Percentiles rank a stretch among this genome's conserved stretches.
These are phyloP conservation scores for Lactarius hengduanensis DNA, from an alignment of 768 basidiomycete species.

Conservation along the genomic window DNA sequence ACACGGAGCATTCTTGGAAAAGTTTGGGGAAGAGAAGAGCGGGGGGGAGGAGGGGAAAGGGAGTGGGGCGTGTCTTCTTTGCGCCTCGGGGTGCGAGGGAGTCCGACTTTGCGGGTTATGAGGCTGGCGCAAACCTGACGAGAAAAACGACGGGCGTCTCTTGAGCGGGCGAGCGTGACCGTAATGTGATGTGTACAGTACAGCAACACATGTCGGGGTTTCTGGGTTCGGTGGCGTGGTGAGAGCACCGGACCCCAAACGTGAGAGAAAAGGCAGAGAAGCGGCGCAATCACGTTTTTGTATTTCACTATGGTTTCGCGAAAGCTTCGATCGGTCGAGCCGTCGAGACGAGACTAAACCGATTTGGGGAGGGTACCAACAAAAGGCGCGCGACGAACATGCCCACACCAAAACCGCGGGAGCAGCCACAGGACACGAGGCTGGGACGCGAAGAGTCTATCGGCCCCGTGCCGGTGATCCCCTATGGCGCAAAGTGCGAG, in stretches of 20 bases:
- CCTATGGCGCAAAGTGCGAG: neutral
- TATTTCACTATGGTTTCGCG: neutral
- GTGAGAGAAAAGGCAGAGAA: neutral
- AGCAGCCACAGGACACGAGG: neutral
- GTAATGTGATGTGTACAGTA: neutral
- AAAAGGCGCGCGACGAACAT: neutral
- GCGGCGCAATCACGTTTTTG: slow-evolving; percentile 8
- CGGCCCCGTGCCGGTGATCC: slow-evolving; percentile 1
- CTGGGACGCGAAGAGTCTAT: neutral
- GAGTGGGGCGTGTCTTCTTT: neutral
- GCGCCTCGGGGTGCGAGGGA: neutral
- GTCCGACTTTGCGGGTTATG: neutral
- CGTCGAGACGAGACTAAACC: slow-evolving; percentile 14
- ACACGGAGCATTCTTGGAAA: neutral
- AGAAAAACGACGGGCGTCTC: neutral
- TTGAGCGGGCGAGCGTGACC: neutral
- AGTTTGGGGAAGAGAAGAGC: neutral
- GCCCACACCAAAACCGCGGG: neutral
- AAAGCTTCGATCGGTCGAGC: slow-evolving; percentile 16
- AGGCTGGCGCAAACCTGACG: neutral
- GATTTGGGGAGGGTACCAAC: neutral
- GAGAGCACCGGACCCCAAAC: slow-evolving; percentile 4
- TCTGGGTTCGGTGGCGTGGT: neutral
- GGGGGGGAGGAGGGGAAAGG: neutral
- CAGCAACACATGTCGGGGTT: slow-evolving; percentile 3